phyloP scores from a whole-genome alignment of 148 eudicot species.

The Rheum nobile region DNA sequence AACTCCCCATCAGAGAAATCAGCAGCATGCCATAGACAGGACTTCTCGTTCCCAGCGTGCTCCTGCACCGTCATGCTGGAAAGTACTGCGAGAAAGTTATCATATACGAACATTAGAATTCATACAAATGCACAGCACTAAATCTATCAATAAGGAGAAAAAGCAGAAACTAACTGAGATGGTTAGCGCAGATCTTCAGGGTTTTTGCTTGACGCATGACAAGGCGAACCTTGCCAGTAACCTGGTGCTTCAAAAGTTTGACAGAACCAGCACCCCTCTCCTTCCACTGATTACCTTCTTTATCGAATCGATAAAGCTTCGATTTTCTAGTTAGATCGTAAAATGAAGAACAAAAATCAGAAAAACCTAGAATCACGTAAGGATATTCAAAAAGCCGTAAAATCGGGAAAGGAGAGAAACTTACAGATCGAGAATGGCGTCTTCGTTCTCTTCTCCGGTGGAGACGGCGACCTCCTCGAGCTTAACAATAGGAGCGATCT shows the following conservation, averaged over 20 bases:
- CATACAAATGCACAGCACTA: not conserved
- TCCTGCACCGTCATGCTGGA: constrained; percentile 21
- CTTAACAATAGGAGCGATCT: constrained; percentile 56
- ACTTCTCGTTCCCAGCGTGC: constrained; percentile 24
- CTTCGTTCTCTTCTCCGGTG: constrained; percentile 41
- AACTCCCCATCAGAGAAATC: constrained; percentile 25
- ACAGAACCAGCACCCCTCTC: constrained; percentile 24
- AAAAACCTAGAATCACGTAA: not conserved
- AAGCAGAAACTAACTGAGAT: constrained; percentile 15
- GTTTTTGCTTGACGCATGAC: constrained; percentile 22
- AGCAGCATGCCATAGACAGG: constrained; percentile 26
- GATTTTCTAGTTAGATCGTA: constrained; percentile 13
- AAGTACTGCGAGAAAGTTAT: constrained; percentile 15
- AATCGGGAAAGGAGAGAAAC: not conserved
- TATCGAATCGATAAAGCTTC: constrained; percentile 19
- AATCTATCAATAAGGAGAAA: not conserved
- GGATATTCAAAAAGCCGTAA: not conserved
- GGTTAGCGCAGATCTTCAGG: constrained; percentile 21
- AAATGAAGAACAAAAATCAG: not conserved
- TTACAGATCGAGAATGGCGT: constrained; percentile 30
- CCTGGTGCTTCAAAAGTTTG: constrained; percentile 24
- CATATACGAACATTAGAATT: not conserved
- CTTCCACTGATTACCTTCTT: constrained; percentile 23
- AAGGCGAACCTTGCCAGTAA: constrained; percentile 20
- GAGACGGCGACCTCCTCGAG: constrained; percentile 40